Conservation (phyloP, 2,329 filamentous ascomycete genomes). For the Aspergillus clavatus region DNA sequence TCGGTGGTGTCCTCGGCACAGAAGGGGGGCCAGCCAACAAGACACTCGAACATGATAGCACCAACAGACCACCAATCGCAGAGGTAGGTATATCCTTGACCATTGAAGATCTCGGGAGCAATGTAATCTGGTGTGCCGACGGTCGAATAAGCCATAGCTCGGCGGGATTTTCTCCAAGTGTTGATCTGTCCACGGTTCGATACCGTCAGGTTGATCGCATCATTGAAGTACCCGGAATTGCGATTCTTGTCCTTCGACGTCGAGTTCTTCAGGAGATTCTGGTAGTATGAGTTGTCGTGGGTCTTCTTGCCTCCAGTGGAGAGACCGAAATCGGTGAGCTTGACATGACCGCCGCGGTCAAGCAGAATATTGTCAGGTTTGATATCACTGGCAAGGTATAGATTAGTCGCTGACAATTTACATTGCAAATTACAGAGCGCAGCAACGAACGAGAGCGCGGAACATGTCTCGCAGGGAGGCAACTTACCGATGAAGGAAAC, state of each 20-base stretch:
- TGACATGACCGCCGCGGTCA: conserved; percentile 92
- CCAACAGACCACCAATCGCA: conserved; percentile 99
- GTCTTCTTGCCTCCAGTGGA: conserved; percentile 97
- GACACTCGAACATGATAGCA: conserved; percentile 99
- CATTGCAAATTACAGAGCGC: not conserved
- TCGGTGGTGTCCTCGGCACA: conserved; percentile 96
- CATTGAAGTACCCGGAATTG: conserved; percentile 82
- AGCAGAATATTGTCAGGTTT: conserved; percentile 98
- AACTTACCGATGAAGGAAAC: conserved; percentile 92
- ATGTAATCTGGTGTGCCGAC: conserved; percentile 99
- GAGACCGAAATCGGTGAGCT: conserved; percentile 94
- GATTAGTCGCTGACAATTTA: conserved; percentile 14
- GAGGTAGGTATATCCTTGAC: conserved; percentile 90
- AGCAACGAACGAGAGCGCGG: not conserved
- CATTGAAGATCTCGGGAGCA: conserved; percentile 95
- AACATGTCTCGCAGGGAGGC: not conserved
- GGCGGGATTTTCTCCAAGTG: conserved; percentile 93
- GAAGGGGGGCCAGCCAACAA: conserved; percentile 98
- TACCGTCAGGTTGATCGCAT: conserved; percentile 96
- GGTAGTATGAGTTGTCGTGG: conserved; percentile 97
- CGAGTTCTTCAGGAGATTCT: conserved; percentile 83
- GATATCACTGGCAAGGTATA: conserved; percentile 67
- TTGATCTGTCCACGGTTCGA: conserved; percentile 98
- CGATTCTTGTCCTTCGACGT: conserved; percentile 69
- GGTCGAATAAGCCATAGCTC: conserved; percentile 95